Base-by-base conservation (phyloP, 495 filamentous ascomycete species). In the Trichoderma reesei region DNA sequence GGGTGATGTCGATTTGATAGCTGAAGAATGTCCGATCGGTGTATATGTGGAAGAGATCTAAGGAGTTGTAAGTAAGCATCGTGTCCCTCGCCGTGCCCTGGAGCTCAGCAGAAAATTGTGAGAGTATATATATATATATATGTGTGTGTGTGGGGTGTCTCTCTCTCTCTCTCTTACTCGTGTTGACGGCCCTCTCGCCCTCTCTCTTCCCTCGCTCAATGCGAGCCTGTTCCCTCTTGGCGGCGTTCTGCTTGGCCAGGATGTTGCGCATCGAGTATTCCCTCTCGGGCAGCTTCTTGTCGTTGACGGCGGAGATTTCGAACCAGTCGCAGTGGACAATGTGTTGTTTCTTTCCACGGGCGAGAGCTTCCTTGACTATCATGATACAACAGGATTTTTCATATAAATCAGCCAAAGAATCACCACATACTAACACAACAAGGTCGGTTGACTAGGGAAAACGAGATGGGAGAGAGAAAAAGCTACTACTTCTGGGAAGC, bases 141-240 rank as follows among this genome's bases (percentile, higher is more conserved):
- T n/a, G n/a, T n/a, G n/a, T n/a, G n/a, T n/a, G n/a, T n/a, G n/a
- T n/a, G n/a, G n/a, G n/a, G n/a, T n/a, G n/a, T n/a, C n/a, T n/a
- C n/a, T n/a, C n/a, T n/a, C n/a, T n/a, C n/a, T n/a, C n/a, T n/a
- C n/a, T 69, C 71, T 66, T 65, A 74, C 75, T 70, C n/a, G 68
- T 42, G 60, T 78, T 72, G 14, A 79, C 70, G 59, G 78, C 72
- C 51, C 78, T 69, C 67, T 82, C 75, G 61, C 80, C 77, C 18
- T 83, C 67, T 65, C 79, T 75, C 42, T 78, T 81, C 70, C 75
- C 82, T 51, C 78, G 81, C 64, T 84, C 79, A 41, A 64, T 60
- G 41, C 67, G 56, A 1, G 62, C 65, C 56, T 71, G 42, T 46
- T 61, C 65, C 59, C 65, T 62, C 38, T 69, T 61, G 31, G 54